These are phyloP conservation scores for Anthracocystis panici-leucophaei DNA, from an alignment of 1,284 basidiomycete genomes.

Conservation along the genomic window DNA sequence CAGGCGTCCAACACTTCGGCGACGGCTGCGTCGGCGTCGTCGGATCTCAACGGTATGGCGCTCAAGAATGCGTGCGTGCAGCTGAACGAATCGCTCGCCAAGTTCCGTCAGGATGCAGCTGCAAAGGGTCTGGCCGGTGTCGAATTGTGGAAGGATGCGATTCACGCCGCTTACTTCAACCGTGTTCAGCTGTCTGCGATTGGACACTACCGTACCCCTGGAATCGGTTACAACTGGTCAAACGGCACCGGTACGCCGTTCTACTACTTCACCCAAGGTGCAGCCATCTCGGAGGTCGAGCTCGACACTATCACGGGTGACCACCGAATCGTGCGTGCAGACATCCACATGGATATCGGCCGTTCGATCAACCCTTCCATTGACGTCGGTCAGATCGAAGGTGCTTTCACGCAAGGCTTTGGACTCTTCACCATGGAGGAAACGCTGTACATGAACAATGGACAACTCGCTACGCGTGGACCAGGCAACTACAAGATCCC, in stretches of 20 bases:
- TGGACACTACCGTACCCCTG: constrained; percentile 69
- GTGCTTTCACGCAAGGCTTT: constrained; percentile 61
- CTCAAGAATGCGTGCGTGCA: constrained; percentile 70
- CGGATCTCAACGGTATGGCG: constrained; percentile 61
- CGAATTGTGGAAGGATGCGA: constrained; percentile 60
- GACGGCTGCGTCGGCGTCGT: constrained; percentile 62
- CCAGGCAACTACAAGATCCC: constrained; percentile 70
- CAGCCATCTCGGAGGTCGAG: constrained; percentile 68
- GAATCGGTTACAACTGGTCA: constrained; percentile 69
- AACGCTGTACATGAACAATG: constrained; percentile 66
- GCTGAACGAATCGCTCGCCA: constrained; percentile 64
- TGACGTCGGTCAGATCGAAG: constrained; percentile 70
- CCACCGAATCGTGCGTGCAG: constrained; percentile 59
- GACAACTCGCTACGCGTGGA: constrained; percentile 67
- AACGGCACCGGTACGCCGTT: constrained; percentile 60
- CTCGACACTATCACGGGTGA: constrained; percentile 70
- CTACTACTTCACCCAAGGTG: constrained; percentile 68
- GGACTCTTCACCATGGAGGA: constrained; percentile 70
- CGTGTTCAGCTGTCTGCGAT: constrained; percentile 68
- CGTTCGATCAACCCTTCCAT: constrained; percentile 69
- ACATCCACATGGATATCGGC: constrained; percentile 69
- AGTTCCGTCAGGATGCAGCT: constrained; percentile 45
- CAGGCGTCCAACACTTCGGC: constrained; percentile 69
- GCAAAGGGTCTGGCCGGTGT: constrained; percentile 35
- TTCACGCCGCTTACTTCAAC: constrained; percentile 68